Evolutionary conservation across 495 filamentous ascomycete genomes (phyloP).

Genomic region (Delitschia confertaspora): DNA sequence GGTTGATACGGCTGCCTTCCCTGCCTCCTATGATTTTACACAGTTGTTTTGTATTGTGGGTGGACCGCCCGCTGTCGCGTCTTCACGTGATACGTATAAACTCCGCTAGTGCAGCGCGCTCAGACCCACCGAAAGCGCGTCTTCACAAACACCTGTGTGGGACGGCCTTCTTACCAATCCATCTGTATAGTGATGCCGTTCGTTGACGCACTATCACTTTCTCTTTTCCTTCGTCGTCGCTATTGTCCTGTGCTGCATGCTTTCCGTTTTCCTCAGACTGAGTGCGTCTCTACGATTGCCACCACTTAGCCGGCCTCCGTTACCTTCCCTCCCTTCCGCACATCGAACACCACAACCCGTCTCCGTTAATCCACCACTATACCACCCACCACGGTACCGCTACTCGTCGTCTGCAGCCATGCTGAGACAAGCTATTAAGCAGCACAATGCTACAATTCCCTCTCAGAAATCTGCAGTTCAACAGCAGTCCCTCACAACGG

Average conservation of each 20-base stretch:
- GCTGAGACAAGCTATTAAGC: conserved; percentile 24
- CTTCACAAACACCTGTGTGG: too few relatives aligned
- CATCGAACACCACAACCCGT: background rate
- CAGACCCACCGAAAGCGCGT: too few relatives aligned
- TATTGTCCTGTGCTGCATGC: conserved; percentile 25
- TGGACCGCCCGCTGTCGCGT: background rate
- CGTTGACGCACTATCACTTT: conserved; percentile 10
- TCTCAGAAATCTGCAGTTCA: conserved; percentile 3
- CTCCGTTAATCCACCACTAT: conserved; percentile 9
- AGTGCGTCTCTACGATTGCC: conserved; percentile 21
- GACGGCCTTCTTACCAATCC: too few relatives aligned
- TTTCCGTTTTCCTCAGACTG: conserved; percentile 14
- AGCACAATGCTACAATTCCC: conserved; percentile 4
- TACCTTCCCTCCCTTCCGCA: background rate
- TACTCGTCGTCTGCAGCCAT: too few relatives aligned
- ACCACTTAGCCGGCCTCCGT: background rate
- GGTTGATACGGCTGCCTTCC: too few relatives aligned
- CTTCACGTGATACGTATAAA: too few relatives aligned
- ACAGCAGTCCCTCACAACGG: conserved; percentile 16
- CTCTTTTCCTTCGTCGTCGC: conserved; percentile 18
- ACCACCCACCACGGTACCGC: conserved; percentile 5
- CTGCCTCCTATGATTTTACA: too few relatives aligned
- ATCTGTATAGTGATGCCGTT: conserved; percentile 4
- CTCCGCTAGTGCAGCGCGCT: too few relatives aligned
- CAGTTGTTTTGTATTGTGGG: background rate